Conservation (phyloP, 139 green algal genomes). For the Picochlorum costavermella region DNA sequence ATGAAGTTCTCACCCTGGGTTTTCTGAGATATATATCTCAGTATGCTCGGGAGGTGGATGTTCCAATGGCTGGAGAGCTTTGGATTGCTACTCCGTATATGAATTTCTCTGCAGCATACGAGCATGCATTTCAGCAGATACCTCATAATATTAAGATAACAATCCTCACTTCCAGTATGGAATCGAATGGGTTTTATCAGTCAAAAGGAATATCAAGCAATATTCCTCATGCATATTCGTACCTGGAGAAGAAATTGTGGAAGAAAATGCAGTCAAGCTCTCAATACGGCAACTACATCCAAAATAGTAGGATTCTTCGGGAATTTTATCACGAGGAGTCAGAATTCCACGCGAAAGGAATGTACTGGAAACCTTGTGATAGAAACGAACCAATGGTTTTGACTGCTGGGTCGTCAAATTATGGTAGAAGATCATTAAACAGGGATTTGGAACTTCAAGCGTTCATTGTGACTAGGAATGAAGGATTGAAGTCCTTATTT, state of each 20-base stretch:
- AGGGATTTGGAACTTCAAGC: background rate
- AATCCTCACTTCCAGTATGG: background rate
- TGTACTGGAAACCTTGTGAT: background rate
- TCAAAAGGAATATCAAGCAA: background rate
- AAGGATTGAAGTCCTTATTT: background rate
- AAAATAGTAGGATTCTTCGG: background rate
- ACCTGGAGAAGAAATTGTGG: background rate
- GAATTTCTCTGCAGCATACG: conserved; percentile 17
- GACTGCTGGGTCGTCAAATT: background rate
- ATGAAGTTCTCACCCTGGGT: conserved; percentile 25
- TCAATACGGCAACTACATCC: background rate
- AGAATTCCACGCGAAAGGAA: background rate
- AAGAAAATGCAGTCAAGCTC: background rate
- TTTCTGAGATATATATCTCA: conserved; percentile 7
- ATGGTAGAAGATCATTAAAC: background rate
- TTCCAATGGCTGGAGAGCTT: conserved; percentile 3
- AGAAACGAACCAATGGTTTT: background rate
- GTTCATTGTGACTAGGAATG: conserved; percentile 1
- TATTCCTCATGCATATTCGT: background rate
- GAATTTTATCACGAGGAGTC: background rate
- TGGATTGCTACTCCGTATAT: conserved; percentile 39
- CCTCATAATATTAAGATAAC: background rate
- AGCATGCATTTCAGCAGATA: background rate
- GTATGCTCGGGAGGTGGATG: no score
- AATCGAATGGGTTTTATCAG: background rate